phyloP scores from a whole-genome alignment of 768 basidiomycete species.

The Amanita brunnescens region DNA sequence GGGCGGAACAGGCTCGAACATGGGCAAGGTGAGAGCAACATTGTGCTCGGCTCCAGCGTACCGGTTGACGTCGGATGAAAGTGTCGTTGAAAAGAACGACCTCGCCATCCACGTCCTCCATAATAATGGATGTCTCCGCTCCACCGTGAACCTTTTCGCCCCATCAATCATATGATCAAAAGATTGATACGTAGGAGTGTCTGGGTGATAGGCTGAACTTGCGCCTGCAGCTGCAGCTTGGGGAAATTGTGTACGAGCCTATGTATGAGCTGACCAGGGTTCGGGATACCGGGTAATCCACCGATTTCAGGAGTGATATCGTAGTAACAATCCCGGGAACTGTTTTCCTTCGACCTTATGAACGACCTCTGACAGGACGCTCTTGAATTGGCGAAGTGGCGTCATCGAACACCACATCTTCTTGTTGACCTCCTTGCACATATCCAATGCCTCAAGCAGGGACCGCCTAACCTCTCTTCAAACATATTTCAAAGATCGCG shows the following conservation, averaged over 20 bases:
- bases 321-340: constrained; percentile 98
- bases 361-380: constrained; percentile 76
- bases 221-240: constrained; percentile 89
- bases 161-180: constrained; percentile 92
- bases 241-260: constrained; percentile 99
- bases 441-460: constrained; percentile 85
- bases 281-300: constrained; percentile 88
- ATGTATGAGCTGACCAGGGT: constrained; percentile 85
- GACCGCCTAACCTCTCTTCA: too few species aligned
- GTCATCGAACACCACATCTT: constrained; percentile 98
- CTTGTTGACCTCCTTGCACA: constrained; percentile 95
- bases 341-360: constrained; percentile 94
- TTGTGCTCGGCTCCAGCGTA: constrained; percentile 93
- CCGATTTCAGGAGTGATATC: constrained; percentile 90
- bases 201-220: constrained; percentile 94
- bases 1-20: constrained; percentile 95
- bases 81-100: constrained; percentile 91
- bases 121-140: constrained; percentile 85
- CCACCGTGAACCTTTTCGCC: constrained; percentile 88
- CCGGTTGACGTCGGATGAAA: constrained; percentile 83
- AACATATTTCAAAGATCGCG: constrained; percentile 97
- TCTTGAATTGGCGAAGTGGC: constrained; percentile 91
- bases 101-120: constrained; percentile 97
- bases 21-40: constrained; percentile 89
- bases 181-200: constrained; percentile 88